Evolutionary conservation across 768 basidiomycete species (phyloP), one percentile per base, ranked within the genome.

Genomic region (Podaxis sp.): DNA sequence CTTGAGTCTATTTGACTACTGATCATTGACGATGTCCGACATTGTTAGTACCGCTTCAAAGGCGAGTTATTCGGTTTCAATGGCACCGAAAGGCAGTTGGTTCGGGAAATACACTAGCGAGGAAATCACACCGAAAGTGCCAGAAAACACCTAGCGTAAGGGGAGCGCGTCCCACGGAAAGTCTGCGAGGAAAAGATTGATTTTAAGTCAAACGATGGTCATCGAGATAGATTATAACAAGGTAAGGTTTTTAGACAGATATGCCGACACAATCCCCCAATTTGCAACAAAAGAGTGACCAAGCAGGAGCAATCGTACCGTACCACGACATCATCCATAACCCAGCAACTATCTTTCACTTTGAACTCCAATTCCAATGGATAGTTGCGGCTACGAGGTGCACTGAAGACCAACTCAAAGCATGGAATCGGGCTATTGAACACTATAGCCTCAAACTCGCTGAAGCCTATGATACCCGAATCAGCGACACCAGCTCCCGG

Each of bases 361-460:
- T 99, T 68, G 95, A 99, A 74, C 80, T 99, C 28, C 93, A 96
- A 65, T 99, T 96, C 76, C 94, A 98, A 67, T 92, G 97, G 96
- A 89, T 99, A 44, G 95, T 94, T 2, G 91, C 95, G 1, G 95
- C 94, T 0, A 94, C 95, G 26, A 86, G 92, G 24, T 89, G 88
- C 65, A 91, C 99, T 56, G 96, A 98, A 66, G 95, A 96, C 66
- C 84, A 90, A 57, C 80, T 97, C 22, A 86, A 90, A 40, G 82
- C 84, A 57, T 95, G 95, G 91, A 85, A 84, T 60, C 82, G 92
- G 42, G 82, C 85, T 3, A 93, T 96, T 51, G 95, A 96, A 66
- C 84, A 88, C 56, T 95, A 95, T 64, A 96, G 96, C 2, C 79
- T 99, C 61, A 92, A 87, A 72, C 85, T 99, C 9, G 92, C 97